These are phyloP conservation scores for Lipomyces yamadae DNA, from an alignment of 805 yeast species.

Conservation along the genomic window DNA sequence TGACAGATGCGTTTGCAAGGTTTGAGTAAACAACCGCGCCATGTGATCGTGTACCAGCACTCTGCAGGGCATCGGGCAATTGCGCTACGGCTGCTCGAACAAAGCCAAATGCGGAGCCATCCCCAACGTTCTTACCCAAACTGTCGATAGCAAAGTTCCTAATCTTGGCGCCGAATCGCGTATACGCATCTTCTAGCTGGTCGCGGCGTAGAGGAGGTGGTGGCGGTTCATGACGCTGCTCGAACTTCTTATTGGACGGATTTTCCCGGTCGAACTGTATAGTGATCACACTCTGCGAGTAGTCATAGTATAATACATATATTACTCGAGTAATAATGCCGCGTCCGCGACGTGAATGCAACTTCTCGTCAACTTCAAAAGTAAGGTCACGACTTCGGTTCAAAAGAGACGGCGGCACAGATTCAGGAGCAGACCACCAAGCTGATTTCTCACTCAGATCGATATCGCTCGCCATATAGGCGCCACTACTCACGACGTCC, in stretches of 20 bases:
- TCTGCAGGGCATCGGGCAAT: slow-evolving; percentile 54
- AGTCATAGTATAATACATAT: slow-evolving; percentile 73
- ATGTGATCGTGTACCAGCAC: slow-evolving; percentile 69
- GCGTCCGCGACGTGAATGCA: slow-evolving; percentile 62
- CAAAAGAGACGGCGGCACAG: slow-evolving; percentile 60
- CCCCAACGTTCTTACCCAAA: slow-evolving; percentile 44
- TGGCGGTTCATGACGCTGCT: slow-evolving; percentile 49
- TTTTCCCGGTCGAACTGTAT: slow-evolving; percentile 59
- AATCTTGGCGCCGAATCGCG: slow-evolving; percentile 55
- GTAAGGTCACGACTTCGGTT: slow-evolving; percentile 55
- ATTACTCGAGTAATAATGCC: slow-evolving; percentile 61
- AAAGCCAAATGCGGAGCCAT: slow-evolving; percentile 46
- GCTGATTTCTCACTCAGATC: slow-evolving; percentile 47
- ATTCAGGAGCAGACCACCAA: slow-evolving; percentile 71
- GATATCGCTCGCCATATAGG: slow-evolving; percentile 43
- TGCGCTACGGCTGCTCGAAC: slow-evolving; percentile 44
- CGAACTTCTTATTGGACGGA: slow-evolving; percentile 56
- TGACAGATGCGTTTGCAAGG: slow-evolving; percentile 54
- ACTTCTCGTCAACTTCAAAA: slow-evolving; percentile 67
- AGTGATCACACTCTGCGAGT: slow-evolving; percentile 67
- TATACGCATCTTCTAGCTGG: slow-evolving; percentile 55
- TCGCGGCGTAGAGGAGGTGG: slow-evolving; percentile 54
- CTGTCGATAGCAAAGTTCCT: slow-evolving; percentile 44
- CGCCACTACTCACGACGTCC: slow-evolving; percentile 22
- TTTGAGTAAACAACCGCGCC: slow-evolving; percentile 75